These are phyloP conservation scores for Pterocarpus santalinus DNA, from an alignment of 306 rosid genomes.

Conservation along the genomic window DNA sequence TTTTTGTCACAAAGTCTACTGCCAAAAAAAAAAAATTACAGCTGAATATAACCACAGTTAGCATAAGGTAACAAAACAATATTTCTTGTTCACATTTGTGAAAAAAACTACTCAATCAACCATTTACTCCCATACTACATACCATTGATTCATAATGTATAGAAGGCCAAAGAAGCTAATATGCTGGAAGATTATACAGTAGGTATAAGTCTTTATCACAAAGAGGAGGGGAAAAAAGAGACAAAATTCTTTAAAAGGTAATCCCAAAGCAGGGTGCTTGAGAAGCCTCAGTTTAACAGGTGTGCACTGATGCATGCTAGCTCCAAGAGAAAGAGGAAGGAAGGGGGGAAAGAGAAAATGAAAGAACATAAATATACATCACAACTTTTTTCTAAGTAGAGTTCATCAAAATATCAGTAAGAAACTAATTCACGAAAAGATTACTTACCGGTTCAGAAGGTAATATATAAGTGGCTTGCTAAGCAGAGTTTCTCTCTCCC, in stretches of 20 bases:
- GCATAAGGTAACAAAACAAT: slow-evolving; percentile 25
- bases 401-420: slow-evolving; percentile 23
- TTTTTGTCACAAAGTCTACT: slow-evolving; percentile 34
- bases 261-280: slow-evolving; percentile 5
- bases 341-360: neutral
- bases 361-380: slow-evolving; percentile 6
- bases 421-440: slow-evolving; percentile 25
- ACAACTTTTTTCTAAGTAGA: slow-evolving; percentile 16
- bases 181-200: slow-evolving; percentile 22
- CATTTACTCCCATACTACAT: slow-evolving; percentile 26
- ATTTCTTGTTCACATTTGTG: slow-evolving; percentile 23
- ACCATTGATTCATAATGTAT: slow-evolving; percentile 18
- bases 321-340: neutral
- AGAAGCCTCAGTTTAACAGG: slow-evolving; percentile 24
- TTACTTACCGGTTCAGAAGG: slow-evolving; percentile 82
- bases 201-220: slow-evolving; percentile 13
- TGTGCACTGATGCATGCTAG: slow-evolving; percentile 5
- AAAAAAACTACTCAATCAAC: slow-evolving; percentile 27
- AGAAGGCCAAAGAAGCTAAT: slow-evolving; percentile 8
- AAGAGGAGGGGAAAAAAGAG: slow-evolving; percentile 15
- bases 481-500: slow-evolving; percentile 91
- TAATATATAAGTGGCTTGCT: slow-evolving; percentile 89
- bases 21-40: slow-evolving; percentile 28
- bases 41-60: slow-evolving; percentile 20
- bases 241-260: neutral